phyloP scores from a whole-genome alignment of 2,329 filamentous ascomycete species.

The Clonostachys rosea region DNA sequence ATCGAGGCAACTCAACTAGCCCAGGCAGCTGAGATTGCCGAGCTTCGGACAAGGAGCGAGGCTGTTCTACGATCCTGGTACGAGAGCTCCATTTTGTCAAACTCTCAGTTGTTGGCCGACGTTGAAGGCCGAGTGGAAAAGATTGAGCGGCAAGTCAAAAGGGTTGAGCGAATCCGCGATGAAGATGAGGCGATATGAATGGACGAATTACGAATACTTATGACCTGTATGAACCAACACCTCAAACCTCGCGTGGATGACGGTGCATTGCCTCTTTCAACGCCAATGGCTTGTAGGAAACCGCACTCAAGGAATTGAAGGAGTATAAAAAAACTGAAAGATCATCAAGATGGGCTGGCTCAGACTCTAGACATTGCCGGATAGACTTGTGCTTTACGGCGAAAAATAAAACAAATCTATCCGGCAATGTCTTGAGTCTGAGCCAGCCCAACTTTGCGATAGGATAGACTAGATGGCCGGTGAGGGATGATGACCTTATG shows the following conservation, averaged over 20 bases:
- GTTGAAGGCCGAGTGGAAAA: conserved; percentile 64
- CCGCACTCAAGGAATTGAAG: too few species aligned
- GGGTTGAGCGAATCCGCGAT: conserved; percentile 56
- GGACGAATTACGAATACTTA: background rate
- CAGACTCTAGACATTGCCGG: too few species aligned
- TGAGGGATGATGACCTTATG: too few species aligned
- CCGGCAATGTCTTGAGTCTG: too few species aligned
- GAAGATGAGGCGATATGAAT: conserved; percentile 34
- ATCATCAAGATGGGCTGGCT: too few species aligned
- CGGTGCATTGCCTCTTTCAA: too few species aligned
- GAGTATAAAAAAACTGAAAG: too few species aligned
- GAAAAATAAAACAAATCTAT: too few species aligned
- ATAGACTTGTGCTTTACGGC: too few species aligned
- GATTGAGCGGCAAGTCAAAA: conserved; percentile 61
- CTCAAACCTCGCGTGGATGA: background rate
- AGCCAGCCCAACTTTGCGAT: too few species aligned
- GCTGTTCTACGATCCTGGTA: conserved; percentile 65
- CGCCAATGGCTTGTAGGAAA: too few species aligned
- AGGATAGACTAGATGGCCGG: too few species aligned
- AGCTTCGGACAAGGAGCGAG: conserved; percentile 61
- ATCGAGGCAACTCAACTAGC: conserved; percentile 55
- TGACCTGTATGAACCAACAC: background rate
- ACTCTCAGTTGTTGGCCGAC: conserved; percentile 65
- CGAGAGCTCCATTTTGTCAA: conserved; percentile 63
- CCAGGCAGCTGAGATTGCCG: conserved; percentile 58